Conservation (phyloP, 495 filamentous ascomycete species). For the Hypomontagnella submonticulosa region DNA sequence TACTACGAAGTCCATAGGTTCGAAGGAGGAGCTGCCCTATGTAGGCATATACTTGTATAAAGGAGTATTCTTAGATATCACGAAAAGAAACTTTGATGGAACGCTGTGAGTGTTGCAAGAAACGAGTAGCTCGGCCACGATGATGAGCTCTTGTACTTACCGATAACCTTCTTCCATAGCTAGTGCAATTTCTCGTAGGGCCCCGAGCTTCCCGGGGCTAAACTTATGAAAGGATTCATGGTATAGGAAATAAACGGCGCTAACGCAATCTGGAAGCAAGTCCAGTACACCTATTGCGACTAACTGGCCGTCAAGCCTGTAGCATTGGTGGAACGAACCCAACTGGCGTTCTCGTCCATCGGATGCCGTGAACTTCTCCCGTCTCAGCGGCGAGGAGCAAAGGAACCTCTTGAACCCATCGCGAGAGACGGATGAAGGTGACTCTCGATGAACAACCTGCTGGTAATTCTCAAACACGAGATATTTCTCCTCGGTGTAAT, state of each 20-base stretch:
- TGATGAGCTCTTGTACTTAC: constrained; percentile 48
- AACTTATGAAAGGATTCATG: constrained; percentile 82
- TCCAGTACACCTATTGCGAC: constrained; percentile 92
- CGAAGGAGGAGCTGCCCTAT: neutral
- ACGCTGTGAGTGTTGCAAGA: neutral
- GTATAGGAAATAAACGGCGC: constrained; percentile 95
- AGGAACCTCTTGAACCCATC: constrained; percentile 84
- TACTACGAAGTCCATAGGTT: too few relatives aligned
- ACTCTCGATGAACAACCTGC: constrained; percentile 79
- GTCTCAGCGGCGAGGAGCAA: constrained; percentile 78
- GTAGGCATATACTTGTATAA: neutral
- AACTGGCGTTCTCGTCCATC: constrained; percentile 67
- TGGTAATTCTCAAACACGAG: constrained; percentile 89
- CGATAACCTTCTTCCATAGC: constrained; percentile 78
- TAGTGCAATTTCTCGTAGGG: constrained; percentile 83
- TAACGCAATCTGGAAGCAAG: constrained; percentile 85
- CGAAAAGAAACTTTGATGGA: neutral
- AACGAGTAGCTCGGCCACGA: neutral
- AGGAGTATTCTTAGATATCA: neutral
- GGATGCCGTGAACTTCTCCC: constrained; percentile 55
- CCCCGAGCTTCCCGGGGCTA: constrained; percentile 89
- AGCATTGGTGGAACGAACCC: constrained; percentile 96
- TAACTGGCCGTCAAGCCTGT: constrained; percentile 87
- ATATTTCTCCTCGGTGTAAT: constrained; percentile 89
- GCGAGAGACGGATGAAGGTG: constrained; percentile 70